Conservation (phyloP, 2,329 filamentous ascomycete species). For the Purpureocillium takamizusanense region DNA sequence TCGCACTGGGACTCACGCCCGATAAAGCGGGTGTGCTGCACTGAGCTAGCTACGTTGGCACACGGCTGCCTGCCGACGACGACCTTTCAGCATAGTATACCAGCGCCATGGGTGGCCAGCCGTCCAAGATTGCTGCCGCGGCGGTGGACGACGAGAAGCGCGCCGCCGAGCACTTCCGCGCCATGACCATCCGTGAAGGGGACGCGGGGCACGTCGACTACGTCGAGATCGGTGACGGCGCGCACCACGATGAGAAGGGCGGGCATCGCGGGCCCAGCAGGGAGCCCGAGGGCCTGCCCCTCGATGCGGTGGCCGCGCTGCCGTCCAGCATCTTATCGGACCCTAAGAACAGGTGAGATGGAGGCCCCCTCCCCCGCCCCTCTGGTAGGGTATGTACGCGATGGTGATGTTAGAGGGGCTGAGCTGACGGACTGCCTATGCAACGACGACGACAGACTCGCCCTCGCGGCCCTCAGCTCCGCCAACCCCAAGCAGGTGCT, state of each 20-base stretch:
- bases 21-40: too few relatives aligned
- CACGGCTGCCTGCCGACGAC: too few relatives aligned
- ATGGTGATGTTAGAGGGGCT: too few relatives aligned
- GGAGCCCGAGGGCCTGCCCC: slow-evolving; percentile 37
- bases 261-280: slow-evolving; percentile 6
- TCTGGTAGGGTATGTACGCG: background rate
- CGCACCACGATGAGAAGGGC: slow-evolving; percentile 12
- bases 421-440: too few relatives aligned
- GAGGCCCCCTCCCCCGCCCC: too few relatives aligned
- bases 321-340: slow-evolving; percentile 53
- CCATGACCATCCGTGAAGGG: slow-evolving; percentile 36
- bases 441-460: too few relatives aligned
- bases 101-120: slow-evolving; percentile 37
- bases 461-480: slow-evolving; percentile 61
- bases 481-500: slow-evolving; percentile 60
- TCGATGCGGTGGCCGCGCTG: slow-evolving; percentile 46
- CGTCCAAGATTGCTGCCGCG: slow-evolving; percentile 28
- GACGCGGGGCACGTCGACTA: slow-evolving; percentile 40
- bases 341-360: slow-evolving; percentile 51
- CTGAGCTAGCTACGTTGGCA: too few relatives aligned
- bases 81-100: too few relatives aligned
- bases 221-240: slow-evolving; percentile 33
- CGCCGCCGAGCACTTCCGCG: slow-evolving; percentile 31
- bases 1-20: too few relatives aligned
- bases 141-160: slow-evolving; percentile 30